Evolutionary conservation across 2,329 filamentous ascomycete species (phyloP).

Genomic region (Fusarium incarnatum): DNA sequence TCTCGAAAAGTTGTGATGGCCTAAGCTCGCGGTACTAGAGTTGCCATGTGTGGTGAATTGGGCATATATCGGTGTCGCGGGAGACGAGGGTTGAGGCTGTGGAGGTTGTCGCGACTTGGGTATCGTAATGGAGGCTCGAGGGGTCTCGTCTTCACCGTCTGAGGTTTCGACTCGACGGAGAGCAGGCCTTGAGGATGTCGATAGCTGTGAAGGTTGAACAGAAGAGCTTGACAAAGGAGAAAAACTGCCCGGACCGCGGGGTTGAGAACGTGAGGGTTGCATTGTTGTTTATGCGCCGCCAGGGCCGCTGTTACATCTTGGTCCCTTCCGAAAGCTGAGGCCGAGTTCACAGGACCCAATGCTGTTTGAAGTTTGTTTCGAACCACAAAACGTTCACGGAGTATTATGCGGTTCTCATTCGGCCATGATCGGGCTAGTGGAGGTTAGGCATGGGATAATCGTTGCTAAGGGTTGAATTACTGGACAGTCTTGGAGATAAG

Average conservation of each 20-base stretch:
- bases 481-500: neutral
- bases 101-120: conserved; percentile 58
- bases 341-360: conserved; percentile 5
- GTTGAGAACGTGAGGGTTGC: conserved; percentile 60
- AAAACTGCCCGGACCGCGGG: conserved; percentile 67
- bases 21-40: conserved; percentile 58
- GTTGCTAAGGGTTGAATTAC: conserved; percentile 23
- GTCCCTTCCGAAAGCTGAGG: conserved; percentile 27
- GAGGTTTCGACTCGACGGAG: conserved; percentile 51
- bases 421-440: neutral
- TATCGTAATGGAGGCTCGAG: conserved; percentile 55
- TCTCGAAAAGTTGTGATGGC: conserved; percentile 67
- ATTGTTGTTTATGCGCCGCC: conserved; percentile 53
- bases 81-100: conserved; percentile 47
- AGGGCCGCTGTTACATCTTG: conserved; percentile 59
- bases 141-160: conserved; percentile 43
- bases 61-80: conserved; percentile 61
- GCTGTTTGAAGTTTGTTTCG: conserved; percentile 9
- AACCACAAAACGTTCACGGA: neutral
- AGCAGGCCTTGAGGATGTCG: conserved; percentile 49
- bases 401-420: neutral
- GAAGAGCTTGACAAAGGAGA: conserved; percentile 60
- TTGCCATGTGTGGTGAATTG: conserved; percentile 62
- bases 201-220: conserved; percentile 46
- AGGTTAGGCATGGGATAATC: neutral